A percentile compares a stretch with the other conserved stretches of the same genome.
Conservation (phyloP, 2,329 filamentous ascomycete genomes). For the Didymella pomorum region DNA sequence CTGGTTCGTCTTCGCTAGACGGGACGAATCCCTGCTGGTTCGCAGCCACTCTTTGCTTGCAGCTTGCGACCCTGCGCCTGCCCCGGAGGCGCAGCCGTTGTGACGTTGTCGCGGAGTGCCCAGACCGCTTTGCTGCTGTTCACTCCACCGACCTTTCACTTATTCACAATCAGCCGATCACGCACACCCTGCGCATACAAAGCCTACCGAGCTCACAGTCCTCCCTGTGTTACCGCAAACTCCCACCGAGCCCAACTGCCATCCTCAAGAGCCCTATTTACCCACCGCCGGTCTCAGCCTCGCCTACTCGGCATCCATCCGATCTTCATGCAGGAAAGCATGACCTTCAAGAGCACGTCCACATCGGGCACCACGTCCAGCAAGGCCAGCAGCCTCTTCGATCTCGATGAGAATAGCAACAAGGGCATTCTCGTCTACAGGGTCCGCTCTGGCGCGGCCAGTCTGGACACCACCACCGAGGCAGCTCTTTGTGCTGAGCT, state of each 20-base stretch:
- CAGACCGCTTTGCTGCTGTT: slow-evolving; percentile 37
- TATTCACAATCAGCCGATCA: slow-evolving; percentile 40
- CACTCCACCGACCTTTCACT: slow-evolving; percentile 19
- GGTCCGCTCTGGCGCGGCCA: slow-evolving; percentile 52
- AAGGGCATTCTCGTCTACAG: slow-evolving; percentile 57
- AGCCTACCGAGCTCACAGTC: slow-evolving; percentile 29
- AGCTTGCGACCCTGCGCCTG: slow-evolving; percentile 6
- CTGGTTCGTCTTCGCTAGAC: slow-evolving; percentile 1
- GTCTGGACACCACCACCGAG: slow-evolving; percentile 54
- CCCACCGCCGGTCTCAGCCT: slow-evolving; percentile 39
- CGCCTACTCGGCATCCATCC: slow-evolving; percentile 26
- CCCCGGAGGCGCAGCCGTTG: slow-evolving; percentile 32
- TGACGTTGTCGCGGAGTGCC: slow-evolving; percentile 29
- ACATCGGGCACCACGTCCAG: slow-evolving; percentile 49
- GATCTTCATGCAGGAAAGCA: slow-evolving; percentile 33
- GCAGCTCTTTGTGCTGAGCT: slow-evolving; percentile 54
- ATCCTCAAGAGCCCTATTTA: slow-evolving; percentile 27
- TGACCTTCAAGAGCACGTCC: slow-evolving; percentile 57
- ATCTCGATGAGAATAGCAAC: slow-evolving; percentile 54
- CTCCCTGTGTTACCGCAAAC: slow-evolving; percentile 34
- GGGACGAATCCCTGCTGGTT: slow-evolving; percentile 1
- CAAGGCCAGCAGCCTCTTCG: slow-evolving; percentile 53
- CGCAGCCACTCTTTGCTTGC: slow-evolving; percentile 7
- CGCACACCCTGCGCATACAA: slow-evolving; percentile 42
- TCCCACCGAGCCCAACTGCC: slow-evolving; percentile 11